Percentiles rank a stretch among this genome's conserved stretches.
These are phyloP conservation scores for Dryas integrifolia DNA, from an alignment of 331 rosid species.

Conservation along the genomic window DNA sequence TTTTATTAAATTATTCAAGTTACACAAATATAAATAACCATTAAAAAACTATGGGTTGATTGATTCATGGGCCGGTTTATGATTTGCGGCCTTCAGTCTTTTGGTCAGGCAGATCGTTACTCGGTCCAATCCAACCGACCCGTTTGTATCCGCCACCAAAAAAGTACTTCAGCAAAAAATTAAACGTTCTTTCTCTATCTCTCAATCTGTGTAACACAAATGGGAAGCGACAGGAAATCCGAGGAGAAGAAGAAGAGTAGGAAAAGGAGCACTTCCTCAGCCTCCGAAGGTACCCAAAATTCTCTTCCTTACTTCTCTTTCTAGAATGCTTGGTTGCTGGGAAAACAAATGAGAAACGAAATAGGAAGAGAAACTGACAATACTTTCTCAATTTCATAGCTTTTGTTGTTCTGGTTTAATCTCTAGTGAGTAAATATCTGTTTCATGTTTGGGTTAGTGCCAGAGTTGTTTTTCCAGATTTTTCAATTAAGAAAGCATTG, in stretches of 20 bases:
- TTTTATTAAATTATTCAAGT: too few species aligned
- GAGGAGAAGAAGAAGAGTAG: conserved; percentile 46
- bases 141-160: background rate
- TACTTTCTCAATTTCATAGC: background rate
- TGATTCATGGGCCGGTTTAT: background rate
- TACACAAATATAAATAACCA: too few species aligned
- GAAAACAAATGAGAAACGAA: background rate
- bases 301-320: background rate
- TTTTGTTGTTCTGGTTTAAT: background rate
- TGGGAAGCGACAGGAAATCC: conserved; percentile 76
- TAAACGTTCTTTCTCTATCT: background rate
- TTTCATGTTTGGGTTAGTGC: background rate
- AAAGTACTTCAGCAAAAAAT: background rate
- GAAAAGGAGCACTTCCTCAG: conserved; percentile 45
- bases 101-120: accelerated
- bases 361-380: background rate
- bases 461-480: background rate
- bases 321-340: background rate
- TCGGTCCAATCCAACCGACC: background rate
- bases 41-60: too few species aligned
- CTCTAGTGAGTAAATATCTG: background rate
- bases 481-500: background rate
- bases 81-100: background rate
- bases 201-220: conserved; percentile 9
- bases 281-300: conserved; percentile 50